Conservation (phyloP, 192 early-diverging fungal genomes). For the Rhizophagus clarus region DNA sequence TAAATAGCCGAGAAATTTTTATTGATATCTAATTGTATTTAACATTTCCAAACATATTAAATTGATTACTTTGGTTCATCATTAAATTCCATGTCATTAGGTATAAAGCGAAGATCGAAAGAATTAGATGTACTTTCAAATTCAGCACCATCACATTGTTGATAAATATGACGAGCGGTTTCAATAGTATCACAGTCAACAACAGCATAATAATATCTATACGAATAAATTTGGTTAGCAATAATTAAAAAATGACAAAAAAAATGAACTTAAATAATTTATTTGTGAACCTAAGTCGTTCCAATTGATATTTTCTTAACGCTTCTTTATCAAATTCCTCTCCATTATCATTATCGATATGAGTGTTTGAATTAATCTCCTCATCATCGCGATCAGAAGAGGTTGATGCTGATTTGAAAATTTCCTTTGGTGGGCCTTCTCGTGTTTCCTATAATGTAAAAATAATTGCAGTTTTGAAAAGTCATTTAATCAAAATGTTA, state of each 20-base stretch:
- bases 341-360: slow-evolving; percentile 50
- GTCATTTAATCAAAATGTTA: not conserved
- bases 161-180: slow-evolving; percentile 80
- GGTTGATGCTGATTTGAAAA: slow-evolving; percentile 52
- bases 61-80: slow-evolving; percentile 54
- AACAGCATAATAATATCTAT: slow-evolving; percentile 90
- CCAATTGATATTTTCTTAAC: slow-evolving; percentile 89
- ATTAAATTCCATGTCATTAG: slow-evolving; percentile 87
- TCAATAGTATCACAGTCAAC: slow-evolving; percentile 85
- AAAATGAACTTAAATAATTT: not conserved
- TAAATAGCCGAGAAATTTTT: not conserved
- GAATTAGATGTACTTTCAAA: slow-evolving; percentile 90
- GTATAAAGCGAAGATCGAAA: slow-evolving; percentile 93
- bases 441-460: slow-evolving; percentile 53
- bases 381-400: slow-evolving; percentile 38
- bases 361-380: slow-evolving; percentile 48
- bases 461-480: not conserved
- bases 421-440: slow-evolving; percentile 76
- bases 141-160: slow-evolving; percentile 88
- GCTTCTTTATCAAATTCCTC: slow-evolving; percentile 83
- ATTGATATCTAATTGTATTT: not conserved
- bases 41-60: not conserved
- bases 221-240: not conserved
- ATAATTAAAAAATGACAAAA: too few relatives aligned
- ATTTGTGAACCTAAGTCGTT: slow-evolving; percentile 64